Evolutionary conservation across 2,329 filamentous ascomycete genomes (phyloP).

Genomic region (Penicillium italicum): DNA sequence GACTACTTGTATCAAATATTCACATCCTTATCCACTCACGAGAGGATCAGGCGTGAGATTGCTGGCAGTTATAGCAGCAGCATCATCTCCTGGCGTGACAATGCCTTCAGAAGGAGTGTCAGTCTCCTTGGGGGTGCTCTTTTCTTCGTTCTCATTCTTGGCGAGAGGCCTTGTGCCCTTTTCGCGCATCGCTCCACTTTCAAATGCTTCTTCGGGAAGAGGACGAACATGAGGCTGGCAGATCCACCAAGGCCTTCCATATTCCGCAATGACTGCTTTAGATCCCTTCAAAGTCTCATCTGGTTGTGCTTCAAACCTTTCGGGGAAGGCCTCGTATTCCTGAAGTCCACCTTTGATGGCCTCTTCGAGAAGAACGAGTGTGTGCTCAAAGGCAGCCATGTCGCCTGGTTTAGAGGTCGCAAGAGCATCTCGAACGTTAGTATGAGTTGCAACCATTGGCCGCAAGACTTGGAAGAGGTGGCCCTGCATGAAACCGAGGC

Average conservation of each 20-base stretch:
- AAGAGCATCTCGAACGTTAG: slow-evolving; percentile 79
- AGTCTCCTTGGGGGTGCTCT: background rate
- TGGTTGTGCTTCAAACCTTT: slow-evolving; percentile 35
- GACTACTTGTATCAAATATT: background rate
- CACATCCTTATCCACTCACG: slow-evolving; percentile 27
- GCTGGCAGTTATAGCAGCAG: slow-evolving; percentile 14
- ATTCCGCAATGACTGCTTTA: slow-evolving; percentile 63
- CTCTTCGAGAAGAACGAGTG: slow-evolving; percentile 70
- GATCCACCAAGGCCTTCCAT: slow-evolving; percentile 83
- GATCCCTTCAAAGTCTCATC: slow-evolving; percentile 42
- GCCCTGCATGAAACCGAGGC: slow-evolving; percentile 77
- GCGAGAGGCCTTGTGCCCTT: slow-evolving; percentile 59
- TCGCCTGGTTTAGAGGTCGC: slow-evolving; percentile 67
- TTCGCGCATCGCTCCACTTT: slow-evolving; percentile 70
- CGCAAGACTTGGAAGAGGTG: slow-evolving; percentile 91
- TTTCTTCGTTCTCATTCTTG: slow-evolving; percentile 16
- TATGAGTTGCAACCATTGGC: slow-evolving; percentile 74
- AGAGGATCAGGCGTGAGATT: slow-evolving; percentile 28
- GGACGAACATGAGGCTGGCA: slow-evolving; percentile 84
- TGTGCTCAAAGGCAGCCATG: slow-evolving; percentile 70
- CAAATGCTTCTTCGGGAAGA: slow-evolving; percentile 79
- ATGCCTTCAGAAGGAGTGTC: slow-evolving; percentile 11
- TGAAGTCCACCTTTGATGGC: slow-evolving; percentile 69
- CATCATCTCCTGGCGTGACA: slow-evolving; percentile 11
- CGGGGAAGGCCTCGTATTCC: slow-evolving; percentile 55